Conservation (phyloP, 345 rosid species). For the Iberis pinnata region DNA sequence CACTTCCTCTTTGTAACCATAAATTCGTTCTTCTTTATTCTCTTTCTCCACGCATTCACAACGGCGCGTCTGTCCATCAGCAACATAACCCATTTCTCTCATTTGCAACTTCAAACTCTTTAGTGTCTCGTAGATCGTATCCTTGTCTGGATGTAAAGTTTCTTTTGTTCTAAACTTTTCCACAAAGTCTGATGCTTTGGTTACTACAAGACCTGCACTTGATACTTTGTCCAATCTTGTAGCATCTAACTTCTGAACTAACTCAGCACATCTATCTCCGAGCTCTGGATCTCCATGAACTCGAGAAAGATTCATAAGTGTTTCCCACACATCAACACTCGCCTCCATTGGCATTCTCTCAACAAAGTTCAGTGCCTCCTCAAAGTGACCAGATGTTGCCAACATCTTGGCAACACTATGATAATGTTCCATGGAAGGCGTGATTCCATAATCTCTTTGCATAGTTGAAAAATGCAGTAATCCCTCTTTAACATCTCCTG, state of each 20-base stretch:
- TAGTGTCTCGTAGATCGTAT: too few species aligned
- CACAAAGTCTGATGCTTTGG: too few species aligned
- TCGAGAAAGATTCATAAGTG: constrained; percentile 66
- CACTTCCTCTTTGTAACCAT: too few species aligned
- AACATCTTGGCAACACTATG: constrained; percentile 56
- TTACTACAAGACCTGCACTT: too few species aligned
- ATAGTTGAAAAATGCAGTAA: constrained; percentile 67
- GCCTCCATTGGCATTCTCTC: constrained; percentile 62
- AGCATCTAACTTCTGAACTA: constrained; percentile 43
- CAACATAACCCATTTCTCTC: too few species aligned
- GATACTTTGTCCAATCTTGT: too few species aligned
- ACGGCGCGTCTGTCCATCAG: too few species aligned
- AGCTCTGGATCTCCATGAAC: constrained; percentile 68
- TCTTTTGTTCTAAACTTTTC: too few species aligned
- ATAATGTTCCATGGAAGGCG: constrained; percentile 60
- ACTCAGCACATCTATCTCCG: constrained; percentile 70
- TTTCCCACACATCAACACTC: constrained; percentile 59
- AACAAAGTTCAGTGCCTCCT: constrained; percentile 68
- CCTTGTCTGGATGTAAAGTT: too few species aligned
- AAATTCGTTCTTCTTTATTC: too few species aligned
- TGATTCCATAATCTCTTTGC: constrained; percentile 49
- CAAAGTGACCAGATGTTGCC: constrained; percentile 57
- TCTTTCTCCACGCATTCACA: too few species aligned
- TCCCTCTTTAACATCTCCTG: constrained; percentile 72
- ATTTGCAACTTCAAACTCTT: too few species aligned